Percentiles rank a stretch among this genome's conserved stretches.
Conservation (phyloP, 352 stramenopile genomes). For the Phytopythium chamaehyphon region DNA sequence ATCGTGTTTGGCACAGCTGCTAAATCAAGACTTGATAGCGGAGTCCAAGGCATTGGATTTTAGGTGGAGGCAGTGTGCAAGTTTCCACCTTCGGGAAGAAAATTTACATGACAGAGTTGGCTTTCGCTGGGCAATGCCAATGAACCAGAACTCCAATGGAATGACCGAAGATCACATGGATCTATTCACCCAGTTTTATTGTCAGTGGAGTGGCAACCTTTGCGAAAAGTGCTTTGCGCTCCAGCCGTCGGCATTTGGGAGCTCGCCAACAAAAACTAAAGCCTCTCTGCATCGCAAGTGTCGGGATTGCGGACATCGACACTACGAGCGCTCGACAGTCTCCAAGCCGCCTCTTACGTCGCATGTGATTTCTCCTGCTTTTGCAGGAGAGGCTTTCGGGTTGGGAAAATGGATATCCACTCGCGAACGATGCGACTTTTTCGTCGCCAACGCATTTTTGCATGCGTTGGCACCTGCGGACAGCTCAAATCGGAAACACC, state of each 20-base stretch:
- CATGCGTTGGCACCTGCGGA: constrained; percentile 41
- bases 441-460: constrained; percentile 46
- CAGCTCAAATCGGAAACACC: constrained; percentile 20
- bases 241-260: background rate
- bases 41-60: constrained; percentile 6
- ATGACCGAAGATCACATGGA: background rate
- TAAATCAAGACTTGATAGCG: constrained; percentile 19
- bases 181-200: constrained; percentile 43
- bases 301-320: constrained; percentile 25
- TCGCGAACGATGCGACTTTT: constrained; percentile 34
- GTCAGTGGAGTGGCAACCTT: constrained; percentile 30
- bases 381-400: background rate
- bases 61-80: constrained; percentile 18
- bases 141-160: background rate
- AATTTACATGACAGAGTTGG: constrained; percentile 14
- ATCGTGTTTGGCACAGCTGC: constrained; percentile 34
- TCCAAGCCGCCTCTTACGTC: constrained; percentile 5
- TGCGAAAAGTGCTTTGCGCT: constrained; percentile 43
- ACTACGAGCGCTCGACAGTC: constrained; percentile 27
- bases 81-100: constrained; percentile 15
- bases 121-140: background rate
- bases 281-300: constrained; percentile 9
- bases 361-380: background rate
- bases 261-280: background rate
- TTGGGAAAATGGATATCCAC: constrained; percentile 12